These are phyloP conservation scores for Leishmania major DNA, from an alignment of 208 protist species.

Conservation along the genomic window DNA sequence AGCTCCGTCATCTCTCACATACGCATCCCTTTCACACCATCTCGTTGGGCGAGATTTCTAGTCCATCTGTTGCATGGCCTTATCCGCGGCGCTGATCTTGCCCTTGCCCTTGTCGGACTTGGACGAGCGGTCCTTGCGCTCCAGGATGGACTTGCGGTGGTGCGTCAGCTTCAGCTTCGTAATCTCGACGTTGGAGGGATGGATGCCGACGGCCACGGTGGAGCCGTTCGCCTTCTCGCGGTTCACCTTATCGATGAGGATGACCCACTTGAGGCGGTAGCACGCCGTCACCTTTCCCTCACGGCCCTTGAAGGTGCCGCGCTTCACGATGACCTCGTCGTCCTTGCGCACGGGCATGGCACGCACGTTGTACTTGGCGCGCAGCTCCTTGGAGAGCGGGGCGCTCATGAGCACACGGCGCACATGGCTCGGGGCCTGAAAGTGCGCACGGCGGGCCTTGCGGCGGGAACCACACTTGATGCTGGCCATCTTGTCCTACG, in stretches of 20 bases:
- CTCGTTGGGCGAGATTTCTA: constrained; percentile 34
- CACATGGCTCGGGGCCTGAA: constrained; percentile 96
- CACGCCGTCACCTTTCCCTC: constrained; percentile 97
- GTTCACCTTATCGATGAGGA: constrained; percentile 99
- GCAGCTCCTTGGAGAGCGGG: constrained; percentile 98
- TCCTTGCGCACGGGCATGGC: constrained; percentile 99
- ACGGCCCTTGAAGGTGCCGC: constrained; percentile 96
- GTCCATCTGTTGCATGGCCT: constrained; percentile 95
- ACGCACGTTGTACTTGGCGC: constrained; percentile 98
- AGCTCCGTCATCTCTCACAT: not conserved
- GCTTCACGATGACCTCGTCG: constrained; percentile 98
- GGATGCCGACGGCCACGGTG: constrained; percentile 94
- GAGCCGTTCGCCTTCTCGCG: constrained; percentile 97
- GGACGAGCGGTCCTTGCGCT: constrained; percentile 90
- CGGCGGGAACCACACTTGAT: constrained; percentile 93
- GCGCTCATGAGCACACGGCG: constrained; percentile 98
- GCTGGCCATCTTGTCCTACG: constrained; percentile 62
- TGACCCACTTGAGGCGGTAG: constrained; percentile 99
- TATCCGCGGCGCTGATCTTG: constrained; percentile 91
- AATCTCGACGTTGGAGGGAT: constrained; percentile 99
- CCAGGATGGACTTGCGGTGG: constrained; percentile 97
- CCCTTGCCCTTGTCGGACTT: constrained; percentile 93
- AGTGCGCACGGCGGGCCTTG: constrained; percentile 99
- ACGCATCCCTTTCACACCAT: not conserved
- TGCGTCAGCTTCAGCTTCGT: constrained; percentile 99